Evolutionary conservation across 495 filamentous ascomycete genomes (phyloP).

Genomic region (Hyaloscypha bicolor): DNA sequence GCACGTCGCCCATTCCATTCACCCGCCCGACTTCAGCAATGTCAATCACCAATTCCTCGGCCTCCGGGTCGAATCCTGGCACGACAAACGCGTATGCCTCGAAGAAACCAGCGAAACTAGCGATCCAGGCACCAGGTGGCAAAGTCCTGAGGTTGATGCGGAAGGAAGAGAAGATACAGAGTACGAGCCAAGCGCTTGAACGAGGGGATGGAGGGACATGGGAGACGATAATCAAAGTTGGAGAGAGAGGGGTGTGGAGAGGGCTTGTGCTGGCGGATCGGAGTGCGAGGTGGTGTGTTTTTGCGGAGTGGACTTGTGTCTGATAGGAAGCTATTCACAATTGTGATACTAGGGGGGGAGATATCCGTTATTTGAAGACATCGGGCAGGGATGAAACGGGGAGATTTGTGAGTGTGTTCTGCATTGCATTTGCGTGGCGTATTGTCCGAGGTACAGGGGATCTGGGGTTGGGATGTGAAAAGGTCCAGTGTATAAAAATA

Average conservation of each 20-base stretch:
- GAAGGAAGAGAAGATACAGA: constrained; percentile 68
- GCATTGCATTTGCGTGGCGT: constrained; percentile 25
- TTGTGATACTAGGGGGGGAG: too few relatives aligned
- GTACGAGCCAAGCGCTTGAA: constrained; percentile 45
- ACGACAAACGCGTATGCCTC: constrained; percentile 37
- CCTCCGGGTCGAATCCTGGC: constrained; percentile 57
- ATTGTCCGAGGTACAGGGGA: neutral
- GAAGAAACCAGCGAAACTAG: constrained; percentile 91
- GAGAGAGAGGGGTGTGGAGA: constrained; percentile 87
- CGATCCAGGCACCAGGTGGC: constrained; percentile 92
- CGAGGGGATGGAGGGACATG: constrained; percentile 81
- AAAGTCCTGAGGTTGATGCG: constrained; percentile 91
- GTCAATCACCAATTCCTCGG: constrained; percentile 75
- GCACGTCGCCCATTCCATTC: constrained; percentile 68
- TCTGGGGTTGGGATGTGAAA: constrained; percentile 1
- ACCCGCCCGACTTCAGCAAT: constrained; percentile 76
- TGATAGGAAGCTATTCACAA: constrained; percentile 7
- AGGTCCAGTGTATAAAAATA: constrained; percentile 8
- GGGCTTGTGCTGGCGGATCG: constrained; percentile 93
- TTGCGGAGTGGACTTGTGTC: constrained; percentile 86
- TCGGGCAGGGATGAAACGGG: neutral
- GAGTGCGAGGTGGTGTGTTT: constrained; percentile 97
- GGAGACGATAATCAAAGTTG: constrained; percentile 98
- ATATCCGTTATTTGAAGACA: too few relatives aligned
- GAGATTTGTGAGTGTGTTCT: neutral